Percentiles rank a stretch among this genome's conserved stretches.
Evolutionary conservation across 2,329 filamentous ascomycete genomes (phyloP).

Genomic region (Volutella citrinella): DNA sequence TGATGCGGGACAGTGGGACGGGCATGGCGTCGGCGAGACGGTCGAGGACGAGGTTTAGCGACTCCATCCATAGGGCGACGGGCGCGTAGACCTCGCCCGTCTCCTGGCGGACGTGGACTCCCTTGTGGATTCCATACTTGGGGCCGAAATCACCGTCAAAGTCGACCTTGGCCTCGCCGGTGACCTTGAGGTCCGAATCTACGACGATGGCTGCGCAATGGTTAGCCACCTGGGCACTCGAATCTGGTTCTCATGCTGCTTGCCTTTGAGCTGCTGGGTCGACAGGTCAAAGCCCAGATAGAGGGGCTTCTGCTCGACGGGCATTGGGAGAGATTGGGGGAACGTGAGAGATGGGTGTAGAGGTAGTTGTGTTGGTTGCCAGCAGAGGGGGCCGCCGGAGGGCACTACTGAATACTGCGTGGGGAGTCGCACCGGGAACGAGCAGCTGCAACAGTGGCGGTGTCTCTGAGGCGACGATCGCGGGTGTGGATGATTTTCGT

Average conservation of each 20-base stretch:
- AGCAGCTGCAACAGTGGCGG: no score
- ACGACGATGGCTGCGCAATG: constrained; percentile 72
- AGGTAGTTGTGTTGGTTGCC: constrained; percentile 2
- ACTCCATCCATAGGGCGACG: constrained; percentile 91
- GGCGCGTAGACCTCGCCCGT: constrained; percentile 92
- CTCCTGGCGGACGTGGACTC: constrained; percentile 75
- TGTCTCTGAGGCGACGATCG: no score
- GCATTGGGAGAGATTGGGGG: constrained; percentile 4
- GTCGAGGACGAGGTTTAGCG: constrained; percentile 78
- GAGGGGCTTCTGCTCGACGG: constrained; percentile 48
- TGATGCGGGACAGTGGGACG: constrained; percentile 67
- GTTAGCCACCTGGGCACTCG: not conserved
- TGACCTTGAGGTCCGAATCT: constrained; percentile 74
- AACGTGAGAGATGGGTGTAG: constrained; percentile 2
- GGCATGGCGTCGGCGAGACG: constrained; percentile 65
- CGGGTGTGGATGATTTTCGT: no score
- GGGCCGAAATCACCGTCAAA: constrained; percentile 79
- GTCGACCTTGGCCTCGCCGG: constrained; percentile 86
- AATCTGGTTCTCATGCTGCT: not conserved
- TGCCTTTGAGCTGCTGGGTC: constrained; percentile 93
- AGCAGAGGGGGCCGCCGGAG: not conserved
- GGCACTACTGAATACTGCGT: no score
- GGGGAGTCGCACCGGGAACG: no score
- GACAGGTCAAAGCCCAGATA: constrained; percentile 95
- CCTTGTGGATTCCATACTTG: constrained; percentile 80